Conservation (phyloP, 1,139 yeast species). For the Torulaspora globosa region DNA sequence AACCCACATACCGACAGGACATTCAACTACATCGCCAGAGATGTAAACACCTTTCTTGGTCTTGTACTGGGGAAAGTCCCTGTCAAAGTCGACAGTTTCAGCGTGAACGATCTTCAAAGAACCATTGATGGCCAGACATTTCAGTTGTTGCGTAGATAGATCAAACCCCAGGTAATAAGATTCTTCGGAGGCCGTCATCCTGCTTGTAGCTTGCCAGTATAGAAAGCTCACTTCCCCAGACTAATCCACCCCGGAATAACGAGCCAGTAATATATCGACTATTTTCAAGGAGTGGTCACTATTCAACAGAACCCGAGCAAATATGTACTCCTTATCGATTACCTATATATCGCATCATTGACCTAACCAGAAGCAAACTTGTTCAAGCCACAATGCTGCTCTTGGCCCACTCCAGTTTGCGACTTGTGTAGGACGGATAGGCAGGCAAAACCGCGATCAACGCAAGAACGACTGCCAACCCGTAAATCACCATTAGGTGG, state of each 20-base stretch:
- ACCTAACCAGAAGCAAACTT: not conserved
- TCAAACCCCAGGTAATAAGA: conserved; percentile 68
- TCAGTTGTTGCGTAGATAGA: conserved; percentile 84
- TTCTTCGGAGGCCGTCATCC: conserved; percentile 14
- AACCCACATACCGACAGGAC: conserved; percentile 90
- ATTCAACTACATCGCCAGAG: conserved; percentile 49
- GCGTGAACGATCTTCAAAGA: conserved; percentile 51
- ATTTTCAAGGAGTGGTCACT: conserved; percentile 7
- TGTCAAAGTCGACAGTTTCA: conserved; percentile 69
- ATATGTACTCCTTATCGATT: conserved; percentile 4
- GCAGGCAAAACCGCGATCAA: conserved; percentile 28
- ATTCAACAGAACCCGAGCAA: not conserved
- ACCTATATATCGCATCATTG: conserved; percentile 2
- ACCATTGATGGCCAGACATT: conserved; percentile 62
- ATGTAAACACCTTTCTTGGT: conserved; percentile 68
- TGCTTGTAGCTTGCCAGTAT: not conserved
- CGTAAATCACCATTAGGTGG: conserved; percentile 20
- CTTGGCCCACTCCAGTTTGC: conserved; percentile 29
- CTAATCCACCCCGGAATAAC: conserved; percentile 1
- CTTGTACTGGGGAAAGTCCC: conserved; percentile 53
- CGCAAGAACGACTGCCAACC: conserved; percentile 18
- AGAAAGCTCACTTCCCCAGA: conserved; percentile 9
- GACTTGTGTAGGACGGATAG: conserved; percentile 29
- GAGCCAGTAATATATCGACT: conserved; percentile 5
- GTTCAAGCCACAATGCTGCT: conserved; percentile 9